Evolutionary conservation across 148 eudicot species (phyloP).

Genomic region (Salicornia ramosissima): DNA sequence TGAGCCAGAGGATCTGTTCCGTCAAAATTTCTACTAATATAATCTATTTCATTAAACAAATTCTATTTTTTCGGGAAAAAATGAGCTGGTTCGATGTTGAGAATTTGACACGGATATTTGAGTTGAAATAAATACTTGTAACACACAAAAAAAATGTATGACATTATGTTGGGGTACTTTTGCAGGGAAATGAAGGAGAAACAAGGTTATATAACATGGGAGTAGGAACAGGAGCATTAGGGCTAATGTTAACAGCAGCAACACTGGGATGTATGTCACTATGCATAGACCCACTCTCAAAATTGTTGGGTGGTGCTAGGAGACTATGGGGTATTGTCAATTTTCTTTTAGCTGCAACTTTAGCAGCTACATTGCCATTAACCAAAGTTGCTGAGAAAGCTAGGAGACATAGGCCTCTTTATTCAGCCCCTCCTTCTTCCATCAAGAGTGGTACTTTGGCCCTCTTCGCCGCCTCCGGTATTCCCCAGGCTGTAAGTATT

Average conservation of each 20-base stretch:
- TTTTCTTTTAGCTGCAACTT: slow-evolving; percentile 42
- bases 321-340: slow-evolving; percentile 70
- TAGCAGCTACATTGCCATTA: slow-evolving; percentile 48
- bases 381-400: slow-evolving; percentile 51
- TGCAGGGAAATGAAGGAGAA: slow-evolving; percentile 19
- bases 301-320: slow-evolving; percentile 44
- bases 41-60: no score
- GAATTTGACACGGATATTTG: not conserved
- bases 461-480: slow-evolving; percentile 61
- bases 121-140: not conserved
- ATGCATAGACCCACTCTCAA: slow-evolving; percentile 38
- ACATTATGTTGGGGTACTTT: no score
- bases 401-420: slow-evolving; percentile 21
- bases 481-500: slow-evolving; percentile 71
- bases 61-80: no score
- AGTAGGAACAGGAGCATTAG: slow-evolving; percentile 66
- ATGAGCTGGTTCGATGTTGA: no score
- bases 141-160: no score
- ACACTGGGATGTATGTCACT: slow-evolving; percentile 52
- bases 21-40: no score
- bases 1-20: no score
- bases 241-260: slow-evolving; percentile 65
- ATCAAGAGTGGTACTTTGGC: slow-evolving; percentile 47
- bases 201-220: slow-evolving; percentile 45
- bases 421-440: slow-evolving; percentile 27